A percentile compares a stretch with the other conserved stretches of the same genome.
Conservation (phyloP, 2,329 filamentous ascomycete genomes). For the Exophiala xenobiotica region DNA sequence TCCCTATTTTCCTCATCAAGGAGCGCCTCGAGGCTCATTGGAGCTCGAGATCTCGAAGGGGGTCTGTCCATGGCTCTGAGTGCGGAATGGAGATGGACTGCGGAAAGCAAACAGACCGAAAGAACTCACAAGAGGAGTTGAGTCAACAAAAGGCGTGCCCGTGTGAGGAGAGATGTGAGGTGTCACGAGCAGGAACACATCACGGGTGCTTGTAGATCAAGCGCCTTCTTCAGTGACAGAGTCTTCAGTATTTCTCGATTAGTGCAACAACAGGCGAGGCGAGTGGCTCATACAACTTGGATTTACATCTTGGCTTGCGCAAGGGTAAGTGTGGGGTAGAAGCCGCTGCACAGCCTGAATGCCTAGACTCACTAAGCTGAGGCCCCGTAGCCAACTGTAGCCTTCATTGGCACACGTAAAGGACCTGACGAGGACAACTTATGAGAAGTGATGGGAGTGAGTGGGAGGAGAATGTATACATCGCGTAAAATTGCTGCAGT, state of each 20-base stretch:
- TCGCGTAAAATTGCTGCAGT: too few relatives aligned
- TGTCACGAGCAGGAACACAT: not conserved
- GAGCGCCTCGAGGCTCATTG: constrained; percentile 73
- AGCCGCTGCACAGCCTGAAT: not conserved
- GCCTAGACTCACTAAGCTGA: not conserved
- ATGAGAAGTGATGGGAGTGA: not conserved
- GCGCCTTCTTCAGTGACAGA: not conserved
- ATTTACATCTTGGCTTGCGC: not conserved
- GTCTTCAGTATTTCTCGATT: not conserved
- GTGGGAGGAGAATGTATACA: too few relatives aligned
- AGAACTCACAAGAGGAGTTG: not conserved
- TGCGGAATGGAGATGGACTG: not conserved
- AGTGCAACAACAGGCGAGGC: not conserved
- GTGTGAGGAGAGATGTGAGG: not conserved
- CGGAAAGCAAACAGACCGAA: not conserved
- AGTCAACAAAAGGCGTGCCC: not conserved
- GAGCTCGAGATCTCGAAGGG: constrained; percentile 22
- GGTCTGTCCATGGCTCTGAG: constrained; percentile 15
- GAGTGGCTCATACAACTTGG: not conserved
- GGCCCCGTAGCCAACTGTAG: too few relatives aligned
- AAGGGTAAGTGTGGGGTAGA: not conserved
- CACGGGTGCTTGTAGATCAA: not conserved
- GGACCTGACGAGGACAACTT: not conserved
- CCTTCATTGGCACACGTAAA: too few relatives aligned
- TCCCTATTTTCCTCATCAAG: constrained; percentile 75